Evolutionary conservation across 2,329 filamentous ascomycete species (phyloP).

Genomic region (Fusarium concolor): DNA sequence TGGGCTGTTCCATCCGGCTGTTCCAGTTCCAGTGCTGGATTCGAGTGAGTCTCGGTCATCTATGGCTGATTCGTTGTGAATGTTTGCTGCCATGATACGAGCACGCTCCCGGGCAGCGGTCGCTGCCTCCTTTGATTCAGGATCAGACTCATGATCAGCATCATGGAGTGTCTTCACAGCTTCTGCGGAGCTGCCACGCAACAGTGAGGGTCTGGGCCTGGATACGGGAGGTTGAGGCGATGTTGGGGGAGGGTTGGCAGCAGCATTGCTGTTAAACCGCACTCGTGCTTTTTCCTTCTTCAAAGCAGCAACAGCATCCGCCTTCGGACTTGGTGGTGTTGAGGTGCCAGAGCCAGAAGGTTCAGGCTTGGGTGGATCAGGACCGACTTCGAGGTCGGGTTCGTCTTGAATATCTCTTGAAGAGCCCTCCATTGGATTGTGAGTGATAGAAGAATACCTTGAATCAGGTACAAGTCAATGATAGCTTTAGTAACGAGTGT

Average conservation of each 20-base stretch:
- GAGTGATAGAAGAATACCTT: neutral
- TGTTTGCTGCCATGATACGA: constrained; percentile 55
- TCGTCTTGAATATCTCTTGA: constrained; percentile 38
- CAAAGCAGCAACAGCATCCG: constrained; percentile 29
- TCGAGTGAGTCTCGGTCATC: constrained; percentile 53
- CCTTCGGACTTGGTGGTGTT: constrained; percentile 24
- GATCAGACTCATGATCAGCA: constrained; percentile 43
- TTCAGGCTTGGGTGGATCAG: constrained; percentile 13
- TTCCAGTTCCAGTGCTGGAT: constrained; percentile 50
- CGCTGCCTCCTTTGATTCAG: constrained; percentile 51
- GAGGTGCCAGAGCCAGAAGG: constrained; percentile 6
- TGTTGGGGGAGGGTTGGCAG: constrained; percentile 45
- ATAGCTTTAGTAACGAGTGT: constrained; percentile 24
- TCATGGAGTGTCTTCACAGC: constrained; percentile 49
- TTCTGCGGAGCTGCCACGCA: constrained; percentile 57
- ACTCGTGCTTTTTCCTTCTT: constrained; percentile 60
- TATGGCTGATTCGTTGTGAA: constrained; percentile 50
- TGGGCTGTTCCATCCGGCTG: constrained; percentile 43
- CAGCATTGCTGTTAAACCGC: constrained; percentile 61
- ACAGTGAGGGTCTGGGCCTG: constrained; percentile 55
- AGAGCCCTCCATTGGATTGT: constrained; percentile 37
- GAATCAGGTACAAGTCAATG: neutral
- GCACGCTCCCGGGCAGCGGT: constrained; percentile 58
- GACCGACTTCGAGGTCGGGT: constrained; percentile 37
- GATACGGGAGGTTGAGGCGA: constrained; percentile 30